Conservation (phyloP, 2,329 filamentous ascomycete species). For the Sclerotinia minor region DNA sequence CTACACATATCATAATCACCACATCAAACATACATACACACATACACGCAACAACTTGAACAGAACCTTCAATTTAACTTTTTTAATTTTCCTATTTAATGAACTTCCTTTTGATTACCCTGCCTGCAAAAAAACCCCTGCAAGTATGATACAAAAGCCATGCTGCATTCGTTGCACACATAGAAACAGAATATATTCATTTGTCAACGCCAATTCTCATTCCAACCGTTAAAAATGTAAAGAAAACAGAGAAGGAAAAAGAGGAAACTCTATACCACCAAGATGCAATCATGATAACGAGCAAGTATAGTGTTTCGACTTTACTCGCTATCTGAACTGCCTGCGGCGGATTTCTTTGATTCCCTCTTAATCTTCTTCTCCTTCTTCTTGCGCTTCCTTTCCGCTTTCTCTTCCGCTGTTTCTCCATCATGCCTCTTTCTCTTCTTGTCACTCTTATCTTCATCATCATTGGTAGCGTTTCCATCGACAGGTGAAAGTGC, state of each 20-base stretch:
- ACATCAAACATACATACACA: neutral
- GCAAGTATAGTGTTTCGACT: neutral
- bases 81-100: slow-evolving; percentile 3
- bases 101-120: slow-evolving; percentile 17
- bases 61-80: neutral
- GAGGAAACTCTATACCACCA: neutral
- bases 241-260: slow-evolving; percentile 13
- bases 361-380: slow-evolving; percentile 55
- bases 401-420: slow-evolving; percentile 63
- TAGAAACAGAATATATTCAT: slow-evolving; percentile 12
- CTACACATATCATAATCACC: neutral
- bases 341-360: slow-evolving; percentile 48
- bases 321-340: slow-evolving; percentile 51
- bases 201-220: slow-evolving; percentile 21
- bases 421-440: slow-evolving; percentile 79
- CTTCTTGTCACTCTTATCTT: slow-evolving; percentile 67
- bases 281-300: slow-evolving; percentile 5
- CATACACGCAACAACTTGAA: neutral
- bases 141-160: slow-evolving; percentile 22
- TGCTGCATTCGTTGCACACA: slow-evolving; percentile 18
- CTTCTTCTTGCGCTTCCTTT: slow-evolving; percentile 53
- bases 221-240: slow-evolving; percentile 11
- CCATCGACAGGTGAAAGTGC: slow-evolving; percentile 44
- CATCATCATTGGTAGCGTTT: slow-evolving; percentile 52
- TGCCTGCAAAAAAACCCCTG: slow-evolving; percentile 19